Percentiles rank a stretch among this genome's conserved stretches.
Evolutionary conservation across 208 protist species (phyloP).

Genomic region (Leishmania mexicana): DNA sequence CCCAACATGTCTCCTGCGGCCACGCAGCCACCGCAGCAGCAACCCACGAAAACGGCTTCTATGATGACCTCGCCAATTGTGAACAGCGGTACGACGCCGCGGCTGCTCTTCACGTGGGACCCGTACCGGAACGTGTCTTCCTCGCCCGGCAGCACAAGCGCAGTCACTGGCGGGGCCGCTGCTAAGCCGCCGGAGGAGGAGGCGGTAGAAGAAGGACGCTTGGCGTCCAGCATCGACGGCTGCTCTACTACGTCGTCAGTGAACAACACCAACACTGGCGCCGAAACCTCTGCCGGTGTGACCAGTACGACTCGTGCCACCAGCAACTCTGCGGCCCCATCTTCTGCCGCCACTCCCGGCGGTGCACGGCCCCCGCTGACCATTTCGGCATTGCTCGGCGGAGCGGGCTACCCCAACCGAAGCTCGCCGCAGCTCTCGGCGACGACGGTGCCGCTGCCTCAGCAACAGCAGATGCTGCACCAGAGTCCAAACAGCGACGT

Average conservation of each 20-base stretch:
- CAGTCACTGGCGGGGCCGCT: background rate
- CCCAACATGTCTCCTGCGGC: background rate
- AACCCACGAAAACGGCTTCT: background rate
- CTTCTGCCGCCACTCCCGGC: background rate
- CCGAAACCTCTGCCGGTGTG: slow-evolving; percentile 1
- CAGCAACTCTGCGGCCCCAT: background rate
- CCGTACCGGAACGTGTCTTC: slow-evolving; percentile 23
- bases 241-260: slow-evolving; percentile 26
- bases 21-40: slow-evolving; percentile 6
- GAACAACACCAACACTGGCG: slow-evolving; percentile 7
- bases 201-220: slow-evolving; percentile 1
- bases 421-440: slow-evolving; percentile 5
- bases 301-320: background rate
- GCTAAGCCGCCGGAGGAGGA: slow-evolving; percentile 11
- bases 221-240: slow-evolving; percentile 20
- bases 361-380: slow-evolving; percentile 26
- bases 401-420: background rate
- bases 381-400: slow-evolving; percentile 14
- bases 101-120: slow-evolving; percentile 32
- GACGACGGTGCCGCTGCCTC: background rate
- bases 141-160: background rate
- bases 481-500: slow-evolving; percentile 2
- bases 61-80: slow-evolving; percentile 11
- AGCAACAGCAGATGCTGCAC: slow-evolving; percentile 16
- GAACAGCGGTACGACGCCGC: slow-evolving; percentile 18